Percentiles rank a stretch among this genome's conserved stretches.
Evolutionary conservation across 345 rosid genomes (phyloP).

Genomic region (Aquilaria sinensis): DNA sequence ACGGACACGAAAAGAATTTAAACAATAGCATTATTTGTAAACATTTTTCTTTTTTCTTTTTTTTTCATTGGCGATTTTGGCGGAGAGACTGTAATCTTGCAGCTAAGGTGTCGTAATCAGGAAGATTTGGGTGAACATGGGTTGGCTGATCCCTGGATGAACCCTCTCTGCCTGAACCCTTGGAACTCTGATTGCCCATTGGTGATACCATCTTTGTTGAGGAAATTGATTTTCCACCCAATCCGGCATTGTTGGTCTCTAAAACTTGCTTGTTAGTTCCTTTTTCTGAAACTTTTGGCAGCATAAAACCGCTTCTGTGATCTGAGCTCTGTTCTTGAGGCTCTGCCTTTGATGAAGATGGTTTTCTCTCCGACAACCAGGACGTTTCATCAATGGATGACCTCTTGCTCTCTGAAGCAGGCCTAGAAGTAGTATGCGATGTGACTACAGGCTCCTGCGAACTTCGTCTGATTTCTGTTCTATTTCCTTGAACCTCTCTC

Average conservation of each 20-base stretch:
- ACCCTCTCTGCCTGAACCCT: constrained; percentile 11
- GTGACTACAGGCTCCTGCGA: background rate
- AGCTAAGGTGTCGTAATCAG: constrained; percentile 58
- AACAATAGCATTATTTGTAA: too few species aligned
- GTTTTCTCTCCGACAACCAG: constrained; percentile 16
- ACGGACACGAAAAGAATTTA: too few species aligned
- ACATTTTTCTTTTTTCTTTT: too few species aligned
- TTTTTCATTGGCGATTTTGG: constrained; percentile 26
- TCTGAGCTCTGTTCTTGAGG: constrained; percentile 18
- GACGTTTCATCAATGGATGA: constrained; percentile 14
- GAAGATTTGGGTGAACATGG: constrained; percentile 94
- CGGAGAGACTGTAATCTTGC: constrained; percentile 56
- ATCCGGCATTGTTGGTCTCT: constrained; percentile 19
- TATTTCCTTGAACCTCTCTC: too few species aligned
- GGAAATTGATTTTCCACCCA: constrained; percentile 15
- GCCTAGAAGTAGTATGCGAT: constrained; percentile 22
- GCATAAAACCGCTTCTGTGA: constrained; percentile 9
- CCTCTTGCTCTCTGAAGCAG: constrained; percentile 15
- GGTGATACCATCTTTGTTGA: constrained; percentile 22
- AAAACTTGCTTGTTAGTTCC: constrained; percentile 17
- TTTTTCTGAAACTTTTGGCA: constrained; percentile 12
- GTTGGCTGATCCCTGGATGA: constrained; percentile 36
- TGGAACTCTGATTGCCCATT: constrained; percentile 23
- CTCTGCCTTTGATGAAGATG: background rate
- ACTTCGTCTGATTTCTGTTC: too few species aligned